Evolutionary conservation across 2,329 filamentous ascomycete genomes (phyloP), one percentile per base, ranked within the genome.

Genomic region (Fusarium sp.): DNA sequence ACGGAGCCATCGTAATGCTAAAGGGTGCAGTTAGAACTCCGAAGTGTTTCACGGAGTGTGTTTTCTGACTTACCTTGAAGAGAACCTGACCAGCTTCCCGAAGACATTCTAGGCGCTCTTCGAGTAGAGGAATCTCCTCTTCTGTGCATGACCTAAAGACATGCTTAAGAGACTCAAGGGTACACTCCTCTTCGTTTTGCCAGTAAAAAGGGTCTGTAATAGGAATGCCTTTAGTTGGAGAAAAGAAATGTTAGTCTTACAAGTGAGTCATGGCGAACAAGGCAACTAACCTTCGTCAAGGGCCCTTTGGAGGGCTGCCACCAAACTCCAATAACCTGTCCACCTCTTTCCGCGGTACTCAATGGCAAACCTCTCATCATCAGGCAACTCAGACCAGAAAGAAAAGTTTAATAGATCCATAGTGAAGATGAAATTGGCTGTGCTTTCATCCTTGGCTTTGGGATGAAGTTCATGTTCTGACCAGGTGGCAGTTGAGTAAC

Each of bases 321-420:
- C 93, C 57, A 99, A 82, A 78, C 94, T 97, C 91, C 93, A 97
- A 80, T 99, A 99, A 5, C 96, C 96, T 0, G 94, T 98, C 94
- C 94, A 98, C 59, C 81, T 88, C 79, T 88, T 91, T 28, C 89
- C 94, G 45, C 87, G 87, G 79, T 98, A 98, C 59, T 93, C 90
- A 42, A 99, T 87, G 11, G 92, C 87, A 78, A 95, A 99, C 13
- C 94, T 86, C 73, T 95, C 89, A 7, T 89, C 85, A 13, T 92
- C 90, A 1, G 84, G 79, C 44, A 81, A 76, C 53, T 93, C 91
- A 15, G 93, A 97, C 96, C 96, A 99, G 79, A 99, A 99, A 22
- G 91, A 97, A 77, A 98, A 99, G 78, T 99, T 99, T 51, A 99
- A 83, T 28, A 99, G 80, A 78, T 99, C 96, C 94, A 99, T 97